Evolutionary conservation across 2,329 filamentous ascomycete species (phyloP), one percentile per base, ranked within the genome.

Genomic region (Colletotrichum sojae): DNA sequence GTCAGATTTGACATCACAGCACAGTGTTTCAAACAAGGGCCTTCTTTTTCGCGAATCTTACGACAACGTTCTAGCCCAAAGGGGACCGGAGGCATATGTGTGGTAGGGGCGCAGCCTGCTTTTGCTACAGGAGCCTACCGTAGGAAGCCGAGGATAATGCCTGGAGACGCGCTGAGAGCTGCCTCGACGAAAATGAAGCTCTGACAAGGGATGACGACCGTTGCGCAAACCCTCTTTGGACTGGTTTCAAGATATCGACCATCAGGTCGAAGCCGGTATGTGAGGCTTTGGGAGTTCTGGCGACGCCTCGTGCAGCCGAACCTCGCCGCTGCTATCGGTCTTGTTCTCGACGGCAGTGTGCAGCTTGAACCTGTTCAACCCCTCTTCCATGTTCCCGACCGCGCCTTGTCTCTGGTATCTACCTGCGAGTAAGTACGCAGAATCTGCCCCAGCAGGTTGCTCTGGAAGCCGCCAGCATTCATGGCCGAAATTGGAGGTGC

Each of bases 1-100:
- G 55, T 13, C 57, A 62, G 39, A 22, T 54, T 67, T 63, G 63
- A 55, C 63, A 67, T 67, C 63, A 67, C 54, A 48, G 43, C 53
- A 58, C 55, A n/a, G 52, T 27, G 36, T 59, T 48, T 65, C 46
- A 65, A 25, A 59, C 55, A 43, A 22, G 31, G 53, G 10, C 18
- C 16, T 9, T 25, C 46, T 49, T 18, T 22, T 15, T 43, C 22
- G 40, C 31, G 31, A 36, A n/a, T 43, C 40, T 43, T 15, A 43
- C 40, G 40, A 43, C 40, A 16, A 36, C 40, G 40, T 43, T n/a
- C 20, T 51, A 57, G 61, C 52, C 31, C 31, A 45, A 49, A 22
- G 18, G 22, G 6, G 31, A 63, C 12, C n/a, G 36, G n/a, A 27
- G 43, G 25, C 20, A 61, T 15, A n/a, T 20, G 45, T n/a, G 52